Base-by-base conservation (phyloP, 2,329 filamentous ascomycete genomes). In the Trichophyton schoenleinii region DNA sequence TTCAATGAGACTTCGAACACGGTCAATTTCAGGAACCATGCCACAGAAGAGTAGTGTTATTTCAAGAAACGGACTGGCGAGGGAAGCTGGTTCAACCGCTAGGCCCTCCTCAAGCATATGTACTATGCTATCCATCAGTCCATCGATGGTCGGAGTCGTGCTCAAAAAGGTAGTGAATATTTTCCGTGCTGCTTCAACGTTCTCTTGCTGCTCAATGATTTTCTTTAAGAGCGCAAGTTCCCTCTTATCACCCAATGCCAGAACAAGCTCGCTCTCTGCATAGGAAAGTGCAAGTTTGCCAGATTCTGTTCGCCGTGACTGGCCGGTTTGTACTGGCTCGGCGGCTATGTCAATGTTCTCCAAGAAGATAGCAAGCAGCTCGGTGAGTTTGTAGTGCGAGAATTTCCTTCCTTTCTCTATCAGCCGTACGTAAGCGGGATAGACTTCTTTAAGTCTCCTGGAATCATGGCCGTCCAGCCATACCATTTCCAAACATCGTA, bases 201-300 rank as follows among this genome's bases (percentile, higher is more conserved):
- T 84, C 67, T 86, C 81, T 64, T 86, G 80, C 57, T 87, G 77
- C 20, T 77, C 75, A 31, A 91, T 76, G 28, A 91, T 76, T 69
- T 87, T 89, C 68, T 85, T 83, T 25, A 87, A 70, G 59, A 76
- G 46, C 11, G 71, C 59, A 38, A 77, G 63, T 41, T 73, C 71
- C 13, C 67, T 68, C n/a, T 70, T 69, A 28, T 64, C 64, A 8
- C 73, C 74, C 11, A 71, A 38, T n/a, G 71, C 65, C 25, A 68
- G 68, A 53, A 78, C 65, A 41, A 73, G 69, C 3, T 65, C 65
- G 34, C 66, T 68, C 62, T 78, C 76, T 1, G 64, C 64, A 31
- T 63, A 59, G 1, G 68, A 75, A 22, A 75, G 66, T 3, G 72
- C 66, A 59, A 71, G 74, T 57, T 66, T 71, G 6, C 70, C 72